Base-by-base conservation (phyloP, 441 rosid species). In the Flueggea neowawraea region DNA sequence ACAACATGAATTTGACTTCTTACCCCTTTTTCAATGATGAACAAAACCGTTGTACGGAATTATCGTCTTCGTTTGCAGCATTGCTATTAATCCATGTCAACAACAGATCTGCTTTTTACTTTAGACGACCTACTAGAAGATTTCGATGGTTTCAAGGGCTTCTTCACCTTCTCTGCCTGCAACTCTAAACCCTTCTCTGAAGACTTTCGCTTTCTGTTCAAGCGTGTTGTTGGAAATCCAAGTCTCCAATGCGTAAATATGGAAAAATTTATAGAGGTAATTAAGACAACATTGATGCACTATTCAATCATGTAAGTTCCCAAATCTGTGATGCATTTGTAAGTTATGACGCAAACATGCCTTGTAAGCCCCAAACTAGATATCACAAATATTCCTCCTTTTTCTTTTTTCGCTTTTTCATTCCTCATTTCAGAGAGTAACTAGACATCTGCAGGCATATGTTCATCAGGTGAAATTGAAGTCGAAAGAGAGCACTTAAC, bases 171-270 rank as follows among this genome's bases (percentile, higher is more conserved):
- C 81, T 88, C 96, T n/a, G 93, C 99, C 75, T 89, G 99, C 78
- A 91, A 75, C 74, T 82, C 97, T 77, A 91, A 71, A 68, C 93
- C 98, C 80, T 95, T 91, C 81, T 91, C 97, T 9, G 99, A 95
- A 64, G 98, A 97, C 77, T 67, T 95, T 66, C 96, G 74, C 63
- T n/a, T n/a, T 63, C 98, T 85, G 78, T 82, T 95, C 58, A 82
- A 52, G 39, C 81, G 80, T 4, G 76, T 79, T 31, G 85, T 97
- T 58, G 28, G 28, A 22, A 22, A 22, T 22, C 28, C n/a, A 22
- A 22, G 2, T 22, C 28, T 22, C 28, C 1, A 22, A 22, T 22
- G 28, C 2, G 28, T 22, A 22, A n/a, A 22, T 22, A 22, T 22
- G 28, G 28, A 22, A 22, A 22, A 22, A 22, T 22, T 22, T 22